Evolutionary conservation across 1,284 basidiomycete genomes (phyloP).

Genomic region (Pseudozyma sp.): DNA sequence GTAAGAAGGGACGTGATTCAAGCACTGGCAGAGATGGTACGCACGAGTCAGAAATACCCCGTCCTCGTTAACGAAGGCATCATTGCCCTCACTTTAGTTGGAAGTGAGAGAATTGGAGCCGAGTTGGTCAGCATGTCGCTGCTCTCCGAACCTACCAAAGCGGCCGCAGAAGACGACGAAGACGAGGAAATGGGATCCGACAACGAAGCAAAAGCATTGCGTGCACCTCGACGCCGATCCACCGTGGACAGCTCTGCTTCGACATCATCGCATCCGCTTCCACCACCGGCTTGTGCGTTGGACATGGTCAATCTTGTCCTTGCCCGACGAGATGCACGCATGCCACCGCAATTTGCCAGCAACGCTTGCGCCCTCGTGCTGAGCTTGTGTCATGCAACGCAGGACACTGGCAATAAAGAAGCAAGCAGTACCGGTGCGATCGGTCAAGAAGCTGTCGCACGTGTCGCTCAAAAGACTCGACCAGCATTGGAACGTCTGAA

Average conservation of each 20-base stretch:
- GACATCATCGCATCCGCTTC: slow-evolving; percentile 38
- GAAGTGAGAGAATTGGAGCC: slow-evolving; percentile 77
- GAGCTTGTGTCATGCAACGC: slow-evolving; percentile 28
- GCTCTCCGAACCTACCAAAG: slow-evolving; percentile 29
- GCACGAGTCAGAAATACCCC: slow-evolving; percentile 81
- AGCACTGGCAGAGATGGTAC: slow-evolving; percentile 79
- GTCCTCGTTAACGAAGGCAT: slow-evolving; percentile 89
- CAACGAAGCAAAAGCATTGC: slow-evolving; percentile 11
- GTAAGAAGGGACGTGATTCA: slow-evolving; percentile 40
- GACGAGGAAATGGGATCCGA: slow-evolving; percentile 27
- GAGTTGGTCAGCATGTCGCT: slow-evolving; percentile 66
- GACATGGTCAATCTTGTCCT: slow-evolving; percentile 60
- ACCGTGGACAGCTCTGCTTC: slow-evolving; percentile 44
- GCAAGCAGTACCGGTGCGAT: slow-evolving; percentile 23
- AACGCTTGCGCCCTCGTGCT: slow-evolving; percentile 56
- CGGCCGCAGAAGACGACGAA: slow-evolving; percentile 15
- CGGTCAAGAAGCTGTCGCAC: slow-evolving; percentile 30
- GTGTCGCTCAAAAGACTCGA: slow-evolving; percentile 18
- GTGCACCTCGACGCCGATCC: slow-evolving; percentile 24
- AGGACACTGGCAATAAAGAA: background rate
- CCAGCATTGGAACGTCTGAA: slow-evolving; percentile 33
- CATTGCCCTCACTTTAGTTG: slow-evolving; percentile 82
- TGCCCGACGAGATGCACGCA: slow-evolving; percentile 56
- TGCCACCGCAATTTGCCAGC: slow-evolving; percentile 60
- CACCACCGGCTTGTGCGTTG: slow-evolving; percentile 44